Evolutionary conservation across 176 grass and related monocot genomes (phyloP), one percentile per base, ranked within the genome.

Genomic region (Hordeum marinum): DNA sequence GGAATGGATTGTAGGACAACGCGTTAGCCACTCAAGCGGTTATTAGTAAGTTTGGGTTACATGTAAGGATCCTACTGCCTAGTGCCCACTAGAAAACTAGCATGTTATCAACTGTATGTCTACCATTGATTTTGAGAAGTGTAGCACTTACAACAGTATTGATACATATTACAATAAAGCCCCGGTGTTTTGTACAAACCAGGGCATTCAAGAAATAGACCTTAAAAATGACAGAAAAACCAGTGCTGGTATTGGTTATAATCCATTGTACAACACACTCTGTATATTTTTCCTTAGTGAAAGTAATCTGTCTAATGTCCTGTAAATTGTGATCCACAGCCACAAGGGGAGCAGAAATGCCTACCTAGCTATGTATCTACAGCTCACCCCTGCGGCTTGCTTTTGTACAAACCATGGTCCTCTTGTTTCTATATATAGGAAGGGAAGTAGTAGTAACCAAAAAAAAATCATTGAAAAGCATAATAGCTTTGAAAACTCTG

Each of bases 301-400:
- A n/a, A 37, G 69, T 39, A 65, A 31, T 17, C 14, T 14, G 7
- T 40, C 8, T 78, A 61, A 54, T 14, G 13, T 21, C 32, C 32
- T 34, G 32, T 34, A 3, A 34, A 26, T 63, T 39, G 36, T 24
- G 59, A 81, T 27, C 69, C 62, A 63, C 89, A 61, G 41, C 62
- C 62, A 54, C 89, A 61, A 63, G 50, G 60, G 76, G 61, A 77
- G 71, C 70, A 61, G 32, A 84, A 63, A 81, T 81, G 46, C 52
- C 89, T 91, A 87, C 52, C 89, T 91, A 80, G 32, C 89, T 87
- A 91, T 68, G 34, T 8, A 43, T 43, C 69, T 84, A 80, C 15
- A 34, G 62, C 76, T 76, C 85, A 84, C 61, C 68, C 65, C 59
- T 74, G 72, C 27, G 45, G 35, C 45, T 20, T 45, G 84, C 7